Base-by-base conservation (phyloP, 257 asterid genomes). In the Petunia axillaris region DNA sequence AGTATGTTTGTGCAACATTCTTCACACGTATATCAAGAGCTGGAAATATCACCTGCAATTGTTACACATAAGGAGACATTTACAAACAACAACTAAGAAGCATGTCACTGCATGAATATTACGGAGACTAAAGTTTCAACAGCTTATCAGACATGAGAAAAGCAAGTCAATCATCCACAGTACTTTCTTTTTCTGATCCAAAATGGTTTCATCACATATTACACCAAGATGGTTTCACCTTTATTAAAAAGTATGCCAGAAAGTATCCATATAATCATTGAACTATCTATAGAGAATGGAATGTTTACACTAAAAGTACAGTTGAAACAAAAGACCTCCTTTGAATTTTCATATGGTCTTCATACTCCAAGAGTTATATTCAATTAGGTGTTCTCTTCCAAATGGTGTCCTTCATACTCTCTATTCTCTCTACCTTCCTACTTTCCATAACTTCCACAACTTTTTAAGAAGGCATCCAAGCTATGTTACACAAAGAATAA, bases 21-120 rank as follows among this genome's bases (percentile, higher is more conserved):
- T 87, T 87, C 83, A 87, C 91, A 41, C 89, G 89, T 77, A 81
- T 80, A 80, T 87, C 91, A 74, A 87, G 91, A 78, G 91, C 89
- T 38, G 87, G 89, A 87, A 87, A 87, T 52, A 87, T 87, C 8
- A 87, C 91, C 91, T 87, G 89, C 58, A 54, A 81, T 73, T 44
- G 53, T 63, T 66, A 25, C 62, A 43, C 5, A 50, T 44, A 0
- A 38, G 55, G 38, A 79, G 64, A 77, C 44, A 77, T 77, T 60
- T 58, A 16, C 44, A 44, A 9, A 77, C 25, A 25, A 25, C 76
- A 64, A 52, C 60, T 3, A 73, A 58, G 62, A 25, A 25, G 25
- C 7, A 36, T 50, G 63, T 36, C 78, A 52, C 46, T 73, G 57
- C 57, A 25, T 25, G 25, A 52, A 10, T 52, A 52, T 52, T 52